Base-by-base conservation (phyloP, 2,329 filamentous ascomycete genomes). In the Scopulariopsis brevicaulis region DNA sequence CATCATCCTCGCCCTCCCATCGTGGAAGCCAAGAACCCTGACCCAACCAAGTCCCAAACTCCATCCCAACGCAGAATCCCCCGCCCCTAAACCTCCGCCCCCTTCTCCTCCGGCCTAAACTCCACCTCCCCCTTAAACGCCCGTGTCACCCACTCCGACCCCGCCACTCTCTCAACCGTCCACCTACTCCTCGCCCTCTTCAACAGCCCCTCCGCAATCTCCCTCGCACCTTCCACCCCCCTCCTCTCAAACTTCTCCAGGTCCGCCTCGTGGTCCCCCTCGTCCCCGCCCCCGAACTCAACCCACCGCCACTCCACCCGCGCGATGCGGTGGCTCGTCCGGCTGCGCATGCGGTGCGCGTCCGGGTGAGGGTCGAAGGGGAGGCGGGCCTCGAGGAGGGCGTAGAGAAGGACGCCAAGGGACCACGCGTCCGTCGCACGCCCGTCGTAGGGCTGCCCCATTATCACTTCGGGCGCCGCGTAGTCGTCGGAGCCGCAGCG, bases 401-500 rank as follows among this genome's bases (percentile, higher is more conserved):
- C 91, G 68, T 97, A 99, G 0, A 97, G 80, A 2, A 97, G 75
- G 1, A 99, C 94, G 56, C 94, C 94, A 1, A 97, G 78, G 0
- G 93, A 95, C 94, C 94, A 99, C 11, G 90, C 91, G 68, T 99
- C 94, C 0, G 89, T 96, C 1, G 87, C 83, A 43, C 90, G 89
- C 35, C 94, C 94, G 68, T 97, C 92, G 68, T 99, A 99, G 8
- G 90, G 84, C 67, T 96, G 90, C 25, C 93, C 93, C 78, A 99
- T 90, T 57, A 99, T 86, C 53, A 99, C 91, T 70, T 99, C 94
- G 0, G 94, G 94, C 0, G 94, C 93, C 1, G 93, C 93, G 68
- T 99, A 99, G 72, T 99, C 94, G 72, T 97, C 94, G 48, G 89
- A 96, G 35, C 94, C 94, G 70, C 94, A 99, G 11, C 94, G 84